A percentile compares a stretch with the other conserved stretches of the same genome.
Conservation (phyloP, 1,139 yeast genomes). For the Candida tetrigidarum region DNA sequence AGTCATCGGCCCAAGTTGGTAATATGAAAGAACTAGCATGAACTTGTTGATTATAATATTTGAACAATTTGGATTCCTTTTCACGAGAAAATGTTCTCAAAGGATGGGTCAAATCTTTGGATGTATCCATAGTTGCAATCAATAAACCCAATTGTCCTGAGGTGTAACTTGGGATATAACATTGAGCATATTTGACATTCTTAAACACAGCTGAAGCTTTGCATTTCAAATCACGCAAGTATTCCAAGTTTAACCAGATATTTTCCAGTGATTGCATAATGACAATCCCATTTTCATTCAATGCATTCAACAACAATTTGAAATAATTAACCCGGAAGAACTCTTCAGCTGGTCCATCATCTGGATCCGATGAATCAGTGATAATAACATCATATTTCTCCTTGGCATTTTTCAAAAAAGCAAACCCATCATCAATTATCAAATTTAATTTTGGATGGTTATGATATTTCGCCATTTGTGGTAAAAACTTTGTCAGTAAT, state of each 20-base stretch:
- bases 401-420: slow-evolving; percentile 56
- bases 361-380: slow-evolving; percentile 97
- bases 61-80: slow-evolving; percentile 57
- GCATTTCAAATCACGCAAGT: slow-evolving; percentile 60
- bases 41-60: slow-evolving; percentile 73
- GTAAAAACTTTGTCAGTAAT: slow-evolving; percentile 74
- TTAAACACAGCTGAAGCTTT: slow-evolving; percentile 77
- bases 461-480: slow-evolving; percentile 76
- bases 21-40: slow-evolving; percentile 83
- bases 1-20: slow-evolving; percentile 80
- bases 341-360: slow-evolving; percentile 97
- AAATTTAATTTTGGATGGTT: slow-evolving; percentile 74
- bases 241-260: slow-evolving; percentile 83
- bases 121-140: slow-evolving; percentile 70
- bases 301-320: slow-evolving; percentile 67
- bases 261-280: slow-evolving; percentile 93
- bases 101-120: slow-evolving; percentile 58
- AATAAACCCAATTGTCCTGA: slow-evolving; percentile 93
- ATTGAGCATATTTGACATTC: slow-evolving; percentile 77
- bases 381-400: slow-evolving; percentile 81
- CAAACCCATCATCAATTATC: slow-evolving; percentile 87
- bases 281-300: slow-evolving; percentile 75
- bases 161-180: slow-evolving; percentile 96
- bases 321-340: slow-evolving; percentile 88
- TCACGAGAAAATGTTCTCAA: slow-evolving; percentile 45